Conservation (phyloP, 768 basidiomycete species). For the Russula lepida region DNA sequence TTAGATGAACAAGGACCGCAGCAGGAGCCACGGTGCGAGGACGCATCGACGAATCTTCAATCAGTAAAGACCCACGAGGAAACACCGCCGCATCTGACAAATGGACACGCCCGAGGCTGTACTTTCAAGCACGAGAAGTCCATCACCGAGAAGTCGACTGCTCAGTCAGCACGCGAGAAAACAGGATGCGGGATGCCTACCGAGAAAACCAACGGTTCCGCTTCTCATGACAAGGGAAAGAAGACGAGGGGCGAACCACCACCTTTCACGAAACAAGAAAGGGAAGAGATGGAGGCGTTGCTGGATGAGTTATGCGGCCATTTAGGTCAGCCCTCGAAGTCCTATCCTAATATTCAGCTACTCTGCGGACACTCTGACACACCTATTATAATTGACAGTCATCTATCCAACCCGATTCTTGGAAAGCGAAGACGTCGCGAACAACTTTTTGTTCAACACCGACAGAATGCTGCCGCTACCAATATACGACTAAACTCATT, state of each 20-base stretch:
- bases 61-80: not conserved
- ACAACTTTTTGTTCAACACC: constrained; percentile 90
- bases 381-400: constrained; percentile 45
- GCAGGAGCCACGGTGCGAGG: constrained; percentile 20
- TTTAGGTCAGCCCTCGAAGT: constrained; percentile 49
- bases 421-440: constrained; percentile 85
- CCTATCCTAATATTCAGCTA: not conserved
- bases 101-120: not conserved
- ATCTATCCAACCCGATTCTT: constrained; percentile 78
- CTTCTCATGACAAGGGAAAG: constrained; percentile 32
- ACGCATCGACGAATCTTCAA: constrained; percentile 1
- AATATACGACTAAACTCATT: constrained; percentile 50
- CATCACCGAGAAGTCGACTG: not conserved
- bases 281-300: constrained; percentile 83
- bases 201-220: constrained; percentile 21
- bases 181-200: constrained; percentile 16
- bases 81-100: not conserved
- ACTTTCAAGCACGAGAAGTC: not conserved
- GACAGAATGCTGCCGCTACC: constrained; percentile 71
- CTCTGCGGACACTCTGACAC: not conserved
- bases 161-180: not conserved
- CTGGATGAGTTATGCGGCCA: constrained; percentile 74
- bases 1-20: constrained; percentile 24
- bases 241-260: constrained; percentile 46
- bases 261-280: constrained; percentile 74